Conservation (phyloP, 768 basidiomycete genomes). For the Chiua virens region DNA sequence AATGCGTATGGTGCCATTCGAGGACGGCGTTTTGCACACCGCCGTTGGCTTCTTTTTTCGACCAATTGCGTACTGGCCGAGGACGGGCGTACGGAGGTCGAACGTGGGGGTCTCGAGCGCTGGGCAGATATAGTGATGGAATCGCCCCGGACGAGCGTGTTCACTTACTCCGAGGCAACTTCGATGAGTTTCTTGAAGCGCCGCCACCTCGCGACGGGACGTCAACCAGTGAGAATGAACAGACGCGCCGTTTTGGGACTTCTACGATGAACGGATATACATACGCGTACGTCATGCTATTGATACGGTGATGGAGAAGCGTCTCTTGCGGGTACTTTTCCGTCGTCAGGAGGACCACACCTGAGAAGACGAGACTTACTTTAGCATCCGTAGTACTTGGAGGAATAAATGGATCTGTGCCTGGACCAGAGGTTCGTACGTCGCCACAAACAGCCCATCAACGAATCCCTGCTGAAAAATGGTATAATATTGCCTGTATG, state of each 20-base stretch:
- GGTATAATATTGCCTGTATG: too few relatives aligned
- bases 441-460: background rate
- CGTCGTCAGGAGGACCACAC: constrained; percentile 5
- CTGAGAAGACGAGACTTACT: constrained; percentile 15
- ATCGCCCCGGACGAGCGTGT: background rate
- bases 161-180: background rate
- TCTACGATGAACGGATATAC: constrained; percentile 6
- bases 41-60: constrained; percentile 10
- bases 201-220: constrained; percentile 5
- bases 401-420: background rate
- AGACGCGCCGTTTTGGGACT: background rate
- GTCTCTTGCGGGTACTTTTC: background rate
- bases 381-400: constrained; percentile 15
- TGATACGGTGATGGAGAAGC: constrained; percentile 15
- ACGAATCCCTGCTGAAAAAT: background rate
- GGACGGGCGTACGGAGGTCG: background rate
- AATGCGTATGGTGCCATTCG: background rate
- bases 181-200: background rate
- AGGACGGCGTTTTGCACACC: constrained; percentile 18
- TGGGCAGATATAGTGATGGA: constrained; percentile 12
- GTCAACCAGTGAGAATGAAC: constrained; percentile 6
- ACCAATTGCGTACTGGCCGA: constrained; percentile 1
- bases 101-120: too few relatives aligned
- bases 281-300: constrained; percentile 16
- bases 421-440: background rate